These are phyloP conservation scores for Pleodorina starrii DNA, from an alignment of 139 green algal genomes.

Conservation along the genomic window DNA sequence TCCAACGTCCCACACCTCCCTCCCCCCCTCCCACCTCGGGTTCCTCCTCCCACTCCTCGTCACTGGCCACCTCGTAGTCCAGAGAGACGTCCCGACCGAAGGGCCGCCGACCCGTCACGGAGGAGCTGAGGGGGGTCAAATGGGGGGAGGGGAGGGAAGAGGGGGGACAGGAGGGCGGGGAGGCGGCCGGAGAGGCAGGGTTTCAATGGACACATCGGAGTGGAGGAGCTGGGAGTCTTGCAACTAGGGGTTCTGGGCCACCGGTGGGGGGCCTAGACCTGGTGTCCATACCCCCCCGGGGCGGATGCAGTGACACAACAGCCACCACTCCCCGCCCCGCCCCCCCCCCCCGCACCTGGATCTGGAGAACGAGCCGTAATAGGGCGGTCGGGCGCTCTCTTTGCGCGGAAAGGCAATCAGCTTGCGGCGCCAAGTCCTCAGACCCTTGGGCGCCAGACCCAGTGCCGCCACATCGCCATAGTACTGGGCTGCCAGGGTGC, in stretches of 20 bases:
- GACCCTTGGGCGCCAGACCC: neutral
- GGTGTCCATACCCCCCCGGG: no score
- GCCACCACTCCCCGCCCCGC: no score
- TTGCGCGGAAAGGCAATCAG: conserved; percentile 50
- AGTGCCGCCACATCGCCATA: neutral
- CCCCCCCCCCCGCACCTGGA: conserved; percentile 65
- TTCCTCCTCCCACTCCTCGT: conserved; percentile 89
- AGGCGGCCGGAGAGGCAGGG: no score
- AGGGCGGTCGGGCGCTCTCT: conserved; percentile 67
- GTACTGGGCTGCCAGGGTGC: conserved; percentile 11
- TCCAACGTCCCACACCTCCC: no score
- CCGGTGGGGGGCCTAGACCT: no score
- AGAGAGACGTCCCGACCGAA: conserved; percentile 67
- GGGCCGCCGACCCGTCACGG: conserved; percentile 61
- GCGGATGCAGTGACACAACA: no score
- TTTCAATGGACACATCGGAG: no score
- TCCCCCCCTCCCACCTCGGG: conserved; percentile 68
- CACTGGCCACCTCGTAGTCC: conserved; percentile 86
- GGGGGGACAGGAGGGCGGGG: no score
- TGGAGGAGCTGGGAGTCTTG: no score
- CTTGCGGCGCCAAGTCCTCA: conserved; percentile 76
- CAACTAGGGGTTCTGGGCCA: no score
- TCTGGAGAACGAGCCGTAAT: conserved; percentile 67
- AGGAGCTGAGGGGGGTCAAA: conserved; percentile 15
- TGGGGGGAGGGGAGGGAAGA: no score